Conservation (phyloP, 805 yeast species). For the Metschnikowia reukaufii region DNA sequence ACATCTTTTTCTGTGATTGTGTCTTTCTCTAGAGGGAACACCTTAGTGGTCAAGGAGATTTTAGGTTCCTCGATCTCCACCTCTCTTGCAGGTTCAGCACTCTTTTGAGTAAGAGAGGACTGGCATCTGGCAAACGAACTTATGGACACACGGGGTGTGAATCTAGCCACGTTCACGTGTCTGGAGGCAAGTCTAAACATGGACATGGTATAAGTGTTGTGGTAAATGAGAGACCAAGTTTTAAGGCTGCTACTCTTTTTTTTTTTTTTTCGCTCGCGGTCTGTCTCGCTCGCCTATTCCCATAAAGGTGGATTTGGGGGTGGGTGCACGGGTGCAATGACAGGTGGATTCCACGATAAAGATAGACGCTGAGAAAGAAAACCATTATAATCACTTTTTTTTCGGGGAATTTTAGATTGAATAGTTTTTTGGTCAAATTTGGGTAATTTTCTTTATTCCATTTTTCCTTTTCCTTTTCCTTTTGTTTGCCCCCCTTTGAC, state of each 20-base stretch:
- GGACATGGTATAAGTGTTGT: conserved; percentile 10
- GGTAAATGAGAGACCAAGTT: neutral
- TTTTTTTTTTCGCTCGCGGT: neutral
- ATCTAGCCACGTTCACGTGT: conserved; percentile 5
- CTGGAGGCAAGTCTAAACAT: conserved; percentile 16
- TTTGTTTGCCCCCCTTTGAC: neutral
- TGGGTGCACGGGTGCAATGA: neutral
- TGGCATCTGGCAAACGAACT: conserved; percentile 7
- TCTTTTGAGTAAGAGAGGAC: conserved; percentile 4
- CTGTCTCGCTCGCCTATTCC: neutral
- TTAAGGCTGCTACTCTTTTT: neutral
- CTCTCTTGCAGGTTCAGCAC: conserved; percentile 1
- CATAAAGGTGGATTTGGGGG: neutral
- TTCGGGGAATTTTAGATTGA: neutral
- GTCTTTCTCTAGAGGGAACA: conserved; percentile 40
- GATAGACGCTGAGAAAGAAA: too few relatives aligned
- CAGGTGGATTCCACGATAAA: too few relatives aligned
- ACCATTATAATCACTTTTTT: too few relatives aligned
- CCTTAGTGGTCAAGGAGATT: conserved; percentile 32
- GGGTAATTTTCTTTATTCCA: neutral
- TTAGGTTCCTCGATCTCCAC: conserved; percentile 6
- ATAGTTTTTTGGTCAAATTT: neutral
- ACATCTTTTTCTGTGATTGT: conserved; percentile 39
- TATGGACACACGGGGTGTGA: conserved; percentile 4
- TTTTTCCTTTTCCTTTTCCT: neutral